Percentiles rank a stretch among this genome's conserved stretches.
These are phyloP conservation scores for Pogostemon cablin DNA, from an alignment of 257 asterid species.

Conservation along the genomic window DNA sequence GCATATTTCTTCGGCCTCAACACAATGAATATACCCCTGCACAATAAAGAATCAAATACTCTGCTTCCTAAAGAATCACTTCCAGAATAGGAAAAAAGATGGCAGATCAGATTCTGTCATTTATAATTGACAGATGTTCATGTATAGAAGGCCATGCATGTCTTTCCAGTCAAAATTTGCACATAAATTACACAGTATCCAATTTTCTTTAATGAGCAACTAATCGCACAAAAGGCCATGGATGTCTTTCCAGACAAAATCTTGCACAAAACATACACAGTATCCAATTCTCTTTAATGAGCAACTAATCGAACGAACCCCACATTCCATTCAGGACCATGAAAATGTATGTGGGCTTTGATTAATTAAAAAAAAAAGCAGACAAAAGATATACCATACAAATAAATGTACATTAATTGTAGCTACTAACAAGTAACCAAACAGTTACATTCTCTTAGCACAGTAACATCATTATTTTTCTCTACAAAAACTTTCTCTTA, in stretches of 20 bases:
- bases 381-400: neutral
- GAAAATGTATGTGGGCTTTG: neutral
- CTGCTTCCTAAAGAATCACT: constrained; percentile 19
- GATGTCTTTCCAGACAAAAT: constrained; percentile 1
- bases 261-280: neutral
- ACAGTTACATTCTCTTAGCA: neutral
- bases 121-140: neutral
- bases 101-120: too few relatives aligned
- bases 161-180: neutral
- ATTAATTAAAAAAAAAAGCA: too few relatives aligned
- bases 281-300: neutral
- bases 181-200: neutral
- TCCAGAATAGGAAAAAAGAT: neutral
- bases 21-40: constrained; percentile 83
- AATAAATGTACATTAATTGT: neutral
- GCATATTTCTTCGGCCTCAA: constrained; percentile 80
- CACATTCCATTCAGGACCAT: constrained; percentile 3
- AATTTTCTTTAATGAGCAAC: neutral
- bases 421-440: constrained; percentile 1
- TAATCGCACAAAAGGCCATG: neutral
- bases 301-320: neutral
- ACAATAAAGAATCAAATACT: constrained; percentile 29
- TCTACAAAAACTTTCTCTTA: neutral
- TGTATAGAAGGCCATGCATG: neutral
- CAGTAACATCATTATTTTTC: neutral